Evolutionary conservation across 805 yeast genomes (phyloP), one percentile per base, ranked within the genome.

Genomic region (Candida verbasci): DNA sequence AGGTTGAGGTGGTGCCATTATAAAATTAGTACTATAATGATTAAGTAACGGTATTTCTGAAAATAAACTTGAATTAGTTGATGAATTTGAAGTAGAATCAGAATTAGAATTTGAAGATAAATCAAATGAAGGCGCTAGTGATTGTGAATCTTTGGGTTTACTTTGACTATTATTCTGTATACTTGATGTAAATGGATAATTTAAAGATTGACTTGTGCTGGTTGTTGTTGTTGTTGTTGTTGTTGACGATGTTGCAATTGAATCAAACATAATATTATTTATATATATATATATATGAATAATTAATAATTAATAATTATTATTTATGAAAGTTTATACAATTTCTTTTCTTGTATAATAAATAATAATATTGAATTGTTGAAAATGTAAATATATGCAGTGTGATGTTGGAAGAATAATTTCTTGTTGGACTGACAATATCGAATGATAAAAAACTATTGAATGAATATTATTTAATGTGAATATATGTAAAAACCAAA

Each of bases 231-330:
- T 4, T 9, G 24, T 21, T 29, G 31, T 21, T n/a, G n/a, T 20
- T 30, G 33, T 10, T 6, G 17, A 10, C 21, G 33, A 30, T 12
- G 11, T 14, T 26, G 14, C 4, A 14, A 14, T 6, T 9, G 33
- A 30, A 30, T 29, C 32, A 29, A 29, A 29, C 32, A 29, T 29
- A 29, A 29, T 29, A 29, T 9, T 6, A 9, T 8, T 16, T 17
- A 28, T 28, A 17, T 17, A 10, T 17, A 22, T n/a, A n/a, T n/a
- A n/a, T n/a, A 22, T 22, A 10, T 8, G 12, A 24, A 24, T 24
- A 24, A 12, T 24, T 24, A 27, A 27, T 27, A 27, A 14, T 27
- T 8, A n/a, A 8, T n/a, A 24, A n/a, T 8, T 26, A 5, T 4
- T n/a, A n/a, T n/a, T n/a, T n/a, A n/a, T n/a, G n/a, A n/a, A n/a